These are phyloP conservation scores for Cryptococcus depauperatus DNA, from an alignment of 1,284 basidiomycete genomes.

Conservation along the genomic window DNA sequence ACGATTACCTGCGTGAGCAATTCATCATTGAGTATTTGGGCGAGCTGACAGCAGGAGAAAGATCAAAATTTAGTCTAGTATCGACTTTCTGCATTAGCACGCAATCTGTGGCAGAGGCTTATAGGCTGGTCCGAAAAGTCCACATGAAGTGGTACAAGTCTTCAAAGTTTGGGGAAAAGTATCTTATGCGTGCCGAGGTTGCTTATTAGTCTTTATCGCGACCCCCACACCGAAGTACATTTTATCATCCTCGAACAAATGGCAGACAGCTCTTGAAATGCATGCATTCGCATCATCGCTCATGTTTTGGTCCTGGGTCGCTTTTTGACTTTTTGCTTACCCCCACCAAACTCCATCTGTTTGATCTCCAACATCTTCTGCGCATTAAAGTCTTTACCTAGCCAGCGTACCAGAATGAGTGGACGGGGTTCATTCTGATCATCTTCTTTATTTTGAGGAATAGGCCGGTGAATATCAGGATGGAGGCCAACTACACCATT, in stretches of 20 bases:
- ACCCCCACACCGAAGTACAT: no score
- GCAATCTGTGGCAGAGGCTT: constrained; percentile 21
- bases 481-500: constrained; percentile 30
- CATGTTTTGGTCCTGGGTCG: constrained; percentile 11
- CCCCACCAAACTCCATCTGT: constrained; percentile 43
- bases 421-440: constrained; percentile 20
- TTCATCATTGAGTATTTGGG: background rate
- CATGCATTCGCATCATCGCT: background rate
- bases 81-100: constrained; percentile 21
- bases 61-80: constrained; percentile 10
- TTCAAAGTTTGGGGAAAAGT: constrained; percentile 9
- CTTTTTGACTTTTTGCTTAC: constrained; percentile 38
- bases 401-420: constrained; percentile 41
- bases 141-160: constrained; percentile 23
- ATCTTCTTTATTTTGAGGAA: constrained; percentile 9
- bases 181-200: constrained; percentile 23
- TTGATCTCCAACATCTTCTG: constrained; percentile 41
- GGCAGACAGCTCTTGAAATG: no score
- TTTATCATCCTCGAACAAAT: no score
- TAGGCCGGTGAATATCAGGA: constrained; percentile 31
- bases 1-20: constrained; percentile 16
- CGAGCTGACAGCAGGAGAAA: background rate
- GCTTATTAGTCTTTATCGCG: constrained; percentile 17
- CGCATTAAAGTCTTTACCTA: constrained; percentile 40
- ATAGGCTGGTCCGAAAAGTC: constrained; percentile 18